Conservation (phyloP, 129 eudicot species). For the Chrysanthemum lavandulifolium region DNA sequence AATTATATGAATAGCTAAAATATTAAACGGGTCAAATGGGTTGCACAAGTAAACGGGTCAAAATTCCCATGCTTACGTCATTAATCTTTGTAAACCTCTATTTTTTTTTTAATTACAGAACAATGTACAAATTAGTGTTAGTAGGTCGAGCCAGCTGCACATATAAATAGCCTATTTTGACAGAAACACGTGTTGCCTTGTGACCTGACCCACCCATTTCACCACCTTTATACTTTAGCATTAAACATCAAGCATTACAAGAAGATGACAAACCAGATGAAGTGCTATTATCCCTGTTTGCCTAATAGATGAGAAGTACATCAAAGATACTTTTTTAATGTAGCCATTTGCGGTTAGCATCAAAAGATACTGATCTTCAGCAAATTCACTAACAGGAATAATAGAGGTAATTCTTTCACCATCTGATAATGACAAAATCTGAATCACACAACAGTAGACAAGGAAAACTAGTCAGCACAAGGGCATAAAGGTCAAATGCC, state of each 20-base stretch:
- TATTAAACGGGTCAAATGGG: not conserved
- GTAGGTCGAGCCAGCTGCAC: too few relatives aligned
- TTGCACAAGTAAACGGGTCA: not conserved
- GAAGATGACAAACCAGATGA: conserved; percentile 66
- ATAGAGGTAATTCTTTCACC: conserved; percentile 95
- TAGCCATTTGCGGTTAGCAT: conserved; percentile 97
- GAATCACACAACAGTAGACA: conserved; percentile 26
- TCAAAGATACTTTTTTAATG: conserved; percentile 84
- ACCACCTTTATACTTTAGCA: not conserved
- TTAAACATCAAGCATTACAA: conserved; percentile 12
- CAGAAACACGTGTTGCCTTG: too few relatives aligned
- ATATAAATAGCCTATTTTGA: too few relatives aligned
- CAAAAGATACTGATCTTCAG: conserved; percentile 79
- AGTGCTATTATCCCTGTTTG: conserved; percentile 88
- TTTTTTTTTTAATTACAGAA: too few relatives aligned
- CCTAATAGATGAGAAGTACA: conserved; percentile 86
- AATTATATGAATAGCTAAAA: not conserved
- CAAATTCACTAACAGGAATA: conserved; percentile 87
- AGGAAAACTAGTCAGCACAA: conserved; percentile 20
- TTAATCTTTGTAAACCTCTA: not conserved
- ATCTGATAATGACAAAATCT: conserved; percentile 80
- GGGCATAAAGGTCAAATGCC: conserved; percentile 3
- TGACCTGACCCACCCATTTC: not conserved
- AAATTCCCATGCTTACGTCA: not conserved
- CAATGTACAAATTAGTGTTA: too few relatives aligned